These are phyloP conservation scores for Colletotrichum theobromicola DNA, from an alignment of 2,329 filamentous ascomycete genomes.

Conservation along the genomic window DNA sequence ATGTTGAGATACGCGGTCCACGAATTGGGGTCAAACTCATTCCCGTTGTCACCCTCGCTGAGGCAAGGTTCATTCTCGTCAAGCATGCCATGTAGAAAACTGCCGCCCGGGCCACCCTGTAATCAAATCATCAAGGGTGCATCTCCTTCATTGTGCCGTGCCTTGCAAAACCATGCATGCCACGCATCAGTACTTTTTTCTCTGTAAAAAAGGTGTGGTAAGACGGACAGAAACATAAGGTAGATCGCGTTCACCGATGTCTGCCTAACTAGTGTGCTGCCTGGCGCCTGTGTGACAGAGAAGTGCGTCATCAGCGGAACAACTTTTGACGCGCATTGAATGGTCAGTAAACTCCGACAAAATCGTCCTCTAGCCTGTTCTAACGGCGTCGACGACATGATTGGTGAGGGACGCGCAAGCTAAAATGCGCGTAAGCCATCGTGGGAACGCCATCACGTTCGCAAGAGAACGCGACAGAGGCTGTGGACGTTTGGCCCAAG, in stretches of 20 bases:
- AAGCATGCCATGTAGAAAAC: constrained; percentile 58
- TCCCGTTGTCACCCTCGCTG: constrained; percentile 49
- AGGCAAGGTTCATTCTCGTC: constrained; percentile 57
- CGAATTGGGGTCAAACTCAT: constrained; percentile 57
- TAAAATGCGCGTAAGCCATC: background rate
- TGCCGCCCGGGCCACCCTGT: constrained; percentile 65
- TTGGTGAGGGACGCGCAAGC: background rate
- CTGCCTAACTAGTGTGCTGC: background rate
- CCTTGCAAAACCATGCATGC: constrained; percentile 38
- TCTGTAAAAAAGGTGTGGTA: background rate
- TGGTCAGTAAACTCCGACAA: background rate
- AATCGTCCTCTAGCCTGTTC: background rate
- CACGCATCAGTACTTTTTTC: background rate
- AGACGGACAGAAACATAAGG: constrained; percentile 8
- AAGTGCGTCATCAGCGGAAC: background rate
- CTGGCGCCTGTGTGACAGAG: background rate
- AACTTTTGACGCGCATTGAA: background rate
- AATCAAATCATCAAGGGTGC: constrained; percentile 58
- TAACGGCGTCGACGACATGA: background rate
- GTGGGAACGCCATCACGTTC: background rate
- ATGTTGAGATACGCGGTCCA: constrained; percentile 56
- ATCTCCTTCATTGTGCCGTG: constrained; percentile 25
- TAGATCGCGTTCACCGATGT: background rate
- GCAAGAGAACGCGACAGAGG: background rate
- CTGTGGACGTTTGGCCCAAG: background rate